Evolutionary conservation across 2,329 filamentous ascomycete species (phyloP), one percentile per base, ranked within the genome.

Genomic region (Sporothrix brasiliensis): DNA sequence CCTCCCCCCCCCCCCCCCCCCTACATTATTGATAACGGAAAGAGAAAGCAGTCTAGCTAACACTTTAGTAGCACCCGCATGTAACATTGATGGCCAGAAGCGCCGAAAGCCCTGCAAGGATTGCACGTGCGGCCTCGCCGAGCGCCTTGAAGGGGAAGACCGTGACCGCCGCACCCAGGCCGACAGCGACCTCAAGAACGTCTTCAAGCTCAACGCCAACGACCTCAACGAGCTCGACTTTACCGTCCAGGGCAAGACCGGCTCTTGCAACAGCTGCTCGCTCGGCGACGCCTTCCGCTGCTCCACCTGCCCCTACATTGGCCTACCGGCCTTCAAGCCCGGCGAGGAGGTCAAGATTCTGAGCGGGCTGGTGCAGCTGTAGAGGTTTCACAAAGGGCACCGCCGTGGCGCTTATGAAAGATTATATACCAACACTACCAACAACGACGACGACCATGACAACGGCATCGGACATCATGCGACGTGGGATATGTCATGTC

Each of bases 51-150:
- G 14, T 3, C 9, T 30, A 58, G 49, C 73, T 72, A 65, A 72
- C 72, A 49, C 34, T 21, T 50, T 11, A 16, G 70, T 73, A 87
- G 94, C 95, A 68, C 87, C 90, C 34, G 92, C 96, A 78, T 99
- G 95, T 80, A 88, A 90, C 71, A 94, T 94, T 63, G 92, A 95
- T 81, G 90, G 94, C 75, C 90, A 94, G 70, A 90, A 94, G 73
- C 90, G 94, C 75, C 91, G 94, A 69, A 90, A 94, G 73, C 93
- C 95, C 71, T 99, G 95, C 85, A 98, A 99, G 82, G 95, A 99
- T 83, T 99, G 95, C 84, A 94, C 92, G 10, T 99, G 95, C 78
- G 95, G 95, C 67, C 88, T 99, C 34, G 93, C 94, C 30, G 88
- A 95, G 79, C 89, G 91, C 72, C 81, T 98, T 67, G 91, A 93